Conservation (phyloP, 2,329 filamentous ascomycete species). For the Xylaria multiplex region DNA sequence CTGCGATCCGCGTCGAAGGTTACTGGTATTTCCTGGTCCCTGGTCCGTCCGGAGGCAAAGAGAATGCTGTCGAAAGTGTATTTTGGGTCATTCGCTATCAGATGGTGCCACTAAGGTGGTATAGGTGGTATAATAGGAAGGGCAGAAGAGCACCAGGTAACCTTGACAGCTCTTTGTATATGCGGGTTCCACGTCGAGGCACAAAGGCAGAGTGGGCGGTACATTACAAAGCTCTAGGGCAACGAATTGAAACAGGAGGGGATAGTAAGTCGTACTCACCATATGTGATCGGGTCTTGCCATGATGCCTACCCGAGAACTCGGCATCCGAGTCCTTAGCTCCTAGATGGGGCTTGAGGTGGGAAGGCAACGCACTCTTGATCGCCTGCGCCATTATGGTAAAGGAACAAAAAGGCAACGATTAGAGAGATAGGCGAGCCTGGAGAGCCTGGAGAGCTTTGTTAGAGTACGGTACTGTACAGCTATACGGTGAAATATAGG, state of each 20-base stretch:
- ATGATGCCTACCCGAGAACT: constrained; percentile 74
- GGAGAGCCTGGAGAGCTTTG: neutral
- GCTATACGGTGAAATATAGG: neutral
- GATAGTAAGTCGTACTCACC: constrained; percentile 64
- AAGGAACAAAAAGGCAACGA: constrained; percentile 20
- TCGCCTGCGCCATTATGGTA: constrained; percentile 71
- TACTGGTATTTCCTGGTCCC: constrained; percentile 5
- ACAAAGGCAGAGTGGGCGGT: constrained; percentile 17
- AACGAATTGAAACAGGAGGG: constrained; percentile 15
- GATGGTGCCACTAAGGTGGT: neutral
- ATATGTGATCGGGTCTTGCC: constrained; percentile 88
- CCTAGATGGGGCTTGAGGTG: constrained; percentile 76
- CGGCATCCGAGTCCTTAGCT: constrained; percentile 56
- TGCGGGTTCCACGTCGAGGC: constrained; percentile 23
- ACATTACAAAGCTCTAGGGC: constrained; percentile 15
- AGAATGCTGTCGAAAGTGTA: constrained; percentile 18
- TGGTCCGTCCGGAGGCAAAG: neutral
- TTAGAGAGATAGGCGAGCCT: neutral
- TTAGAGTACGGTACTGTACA: constrained; percentile 22
- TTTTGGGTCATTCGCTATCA: constrained; percentile 7
- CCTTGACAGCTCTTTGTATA: constrained; percentile 22
- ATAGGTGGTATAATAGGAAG: neutral
- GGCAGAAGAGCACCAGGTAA: constrained; percentile 12
- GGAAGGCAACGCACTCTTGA: constrained; percentile 81
- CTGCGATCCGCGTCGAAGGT: neutral